Evolutionary conservation across 495 filamentous ascomycete genomes (phyloP).

Genomic region (Aspergillus nidulans): DNA sequence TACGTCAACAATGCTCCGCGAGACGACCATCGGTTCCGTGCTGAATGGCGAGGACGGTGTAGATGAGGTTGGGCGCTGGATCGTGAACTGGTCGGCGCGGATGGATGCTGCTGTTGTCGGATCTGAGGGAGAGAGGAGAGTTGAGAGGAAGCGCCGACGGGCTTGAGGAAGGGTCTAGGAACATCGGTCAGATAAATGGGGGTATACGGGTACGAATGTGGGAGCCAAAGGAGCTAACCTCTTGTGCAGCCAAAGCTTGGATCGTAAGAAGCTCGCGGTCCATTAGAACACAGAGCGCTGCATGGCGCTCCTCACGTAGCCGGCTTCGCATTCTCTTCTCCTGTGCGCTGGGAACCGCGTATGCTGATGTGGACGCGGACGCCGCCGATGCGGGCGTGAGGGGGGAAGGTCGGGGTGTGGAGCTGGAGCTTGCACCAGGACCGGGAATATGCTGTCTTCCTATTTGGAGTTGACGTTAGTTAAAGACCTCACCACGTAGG

Average conservation of each 20-base stretch:
- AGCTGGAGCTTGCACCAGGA: not conserved
- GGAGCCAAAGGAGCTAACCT: constrained; percentile 20
- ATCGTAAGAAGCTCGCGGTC: constrained; percentile 34
- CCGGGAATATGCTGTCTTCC: not conserved
- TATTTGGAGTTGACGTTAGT: not conserved
- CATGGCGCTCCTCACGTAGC: constrained; percentile 33
- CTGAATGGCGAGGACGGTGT: not conserved
- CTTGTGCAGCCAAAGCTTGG: constrained; percentile 30
- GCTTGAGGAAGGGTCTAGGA: constrained; percentile 38
- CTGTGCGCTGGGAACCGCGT: constrained; percentile 10
- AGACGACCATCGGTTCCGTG: not conserved
- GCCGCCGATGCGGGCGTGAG: not conserved
- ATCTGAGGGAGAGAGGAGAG: constrained; percentile 31
- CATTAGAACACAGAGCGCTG: constrained; percentile 31
- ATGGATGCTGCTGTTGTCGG: constrained; percentile 25
- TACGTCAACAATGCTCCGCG: constrained; percentile 17
- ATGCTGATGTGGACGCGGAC: not conserved
- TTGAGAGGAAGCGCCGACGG: constrained; percentile 35
- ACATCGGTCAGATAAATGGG: not conserved
- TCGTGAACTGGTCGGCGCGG: constrained; percentile 26
- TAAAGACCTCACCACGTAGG: not conserved
- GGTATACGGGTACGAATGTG: not conserved
- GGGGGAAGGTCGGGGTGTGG: not conserved
- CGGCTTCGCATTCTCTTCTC: constrained; percentile 21
- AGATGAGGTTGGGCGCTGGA: constrained; percentile 10